These are phyloP conservation scores for Schizochytrium sp. DNA, from an alignment of 108 stramenopile genomes.

Conservation along the genomic window DNA sequence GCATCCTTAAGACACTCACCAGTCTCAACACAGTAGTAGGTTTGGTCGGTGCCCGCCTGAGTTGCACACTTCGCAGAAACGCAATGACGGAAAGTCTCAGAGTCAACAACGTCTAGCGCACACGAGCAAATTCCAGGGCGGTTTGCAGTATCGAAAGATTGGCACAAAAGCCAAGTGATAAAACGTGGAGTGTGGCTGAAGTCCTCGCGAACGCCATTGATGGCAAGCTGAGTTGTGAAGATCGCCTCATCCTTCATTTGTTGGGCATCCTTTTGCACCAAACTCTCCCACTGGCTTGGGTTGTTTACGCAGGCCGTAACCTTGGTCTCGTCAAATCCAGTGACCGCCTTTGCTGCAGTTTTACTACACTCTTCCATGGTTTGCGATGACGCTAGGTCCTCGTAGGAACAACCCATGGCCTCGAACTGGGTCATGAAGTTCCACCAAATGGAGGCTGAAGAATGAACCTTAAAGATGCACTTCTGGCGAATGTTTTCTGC, in stretches of 20 bases:
- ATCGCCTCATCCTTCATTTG: slow-evolving; percentile 15
- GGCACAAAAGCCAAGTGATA: slow-evolving; percentile 37
- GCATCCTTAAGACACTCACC: slow-evolving; percentile 9
- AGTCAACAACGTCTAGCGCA: slow-evolving; percentile 1
- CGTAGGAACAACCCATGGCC: not conserved
- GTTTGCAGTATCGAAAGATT: not conserved
- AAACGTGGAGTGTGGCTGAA: slow-evolving; percentile 31
- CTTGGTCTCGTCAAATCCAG: not conserved
- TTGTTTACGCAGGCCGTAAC: not conserved
- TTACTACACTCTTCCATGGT: not conserved
- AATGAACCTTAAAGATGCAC: slow-evolving; percentile 36
- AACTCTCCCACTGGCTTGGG: not conserved
- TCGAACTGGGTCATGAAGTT: not conserved
- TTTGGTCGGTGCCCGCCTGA: not conserved
- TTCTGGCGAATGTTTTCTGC: slow-evolving; percentile 47
- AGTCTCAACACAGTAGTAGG: slow-evolving; percentile 39
- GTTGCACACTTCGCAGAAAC: slow-evolving; percentile 32
- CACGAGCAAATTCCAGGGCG: slow-evolving; percentile 45
- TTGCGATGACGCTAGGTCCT: not conserved
- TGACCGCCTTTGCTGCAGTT: not conserved
- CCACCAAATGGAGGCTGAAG: slow-evolving; percentile 5
- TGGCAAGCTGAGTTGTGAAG: slow-evolving; percentile 47
- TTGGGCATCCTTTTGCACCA: not conserved
- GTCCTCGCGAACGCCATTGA: slow-evolving; percentile 27
- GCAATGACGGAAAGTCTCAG: not conserved